A percentile compares a stretch with the other conserved stretches of the same genome.
These are phyloP conservation scores for Hermanozyma aechmeae DNA, from an alignment of 805 yeast genomes.

Conservation along the genomic window DNA sequence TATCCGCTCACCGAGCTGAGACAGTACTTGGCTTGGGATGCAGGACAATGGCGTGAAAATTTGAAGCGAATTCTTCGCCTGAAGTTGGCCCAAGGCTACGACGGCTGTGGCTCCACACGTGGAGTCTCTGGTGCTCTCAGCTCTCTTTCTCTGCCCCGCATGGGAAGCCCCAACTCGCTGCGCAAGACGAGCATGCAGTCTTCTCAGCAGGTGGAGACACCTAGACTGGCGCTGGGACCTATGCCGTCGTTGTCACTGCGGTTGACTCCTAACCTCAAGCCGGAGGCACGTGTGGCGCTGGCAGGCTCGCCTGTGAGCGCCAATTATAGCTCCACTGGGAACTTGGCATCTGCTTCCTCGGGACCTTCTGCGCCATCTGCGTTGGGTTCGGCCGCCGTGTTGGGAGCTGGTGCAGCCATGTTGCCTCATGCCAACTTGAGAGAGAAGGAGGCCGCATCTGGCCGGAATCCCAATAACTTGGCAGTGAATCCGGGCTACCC, in stretches of 20 bases:
- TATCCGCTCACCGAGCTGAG: slow-evolving; percentile 11
- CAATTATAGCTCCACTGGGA: too few species aligned
- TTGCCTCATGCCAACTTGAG: too few species aligned
- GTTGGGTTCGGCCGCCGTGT: too few species aligned
- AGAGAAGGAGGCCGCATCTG: too few species aligned
- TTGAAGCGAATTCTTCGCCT: slow-evolving; percentile 21
- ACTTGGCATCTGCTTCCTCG: too few species aligned
- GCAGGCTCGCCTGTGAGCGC: not conserved
- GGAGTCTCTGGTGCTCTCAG: not conserved
- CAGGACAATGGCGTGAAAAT: slow-evolving; percentile 22
- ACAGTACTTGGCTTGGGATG: slow-evolving; percentile 28
- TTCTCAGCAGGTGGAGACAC: not conserved
- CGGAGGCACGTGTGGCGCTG: slow-evolving; percentile 1
- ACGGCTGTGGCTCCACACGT: slow-evolving; percentile 52
- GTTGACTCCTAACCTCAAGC: not conserved
- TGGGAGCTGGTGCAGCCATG: too few species aligned
- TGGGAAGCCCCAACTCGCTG: slow-evolving; percentile 2
- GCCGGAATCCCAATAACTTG: not conserved
- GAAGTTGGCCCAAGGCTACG: slow-evolving; percentile 42
- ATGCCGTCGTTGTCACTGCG: slow-evolving; percentile 1
- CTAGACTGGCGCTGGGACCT: slow-evolving; percentile 1
- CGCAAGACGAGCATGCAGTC: slow-evolving; percentile 2
- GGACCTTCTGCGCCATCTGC: too few species aligned
- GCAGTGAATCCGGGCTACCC: not conserved
- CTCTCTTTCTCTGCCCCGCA: slow-evolving; percentile 3